Percentiles rank a stretch among this genome's conserved stretches.
Conservation (phyloP, 1,284 basidiomycete species). For the Ganoderma leucocontextum region DNA sequence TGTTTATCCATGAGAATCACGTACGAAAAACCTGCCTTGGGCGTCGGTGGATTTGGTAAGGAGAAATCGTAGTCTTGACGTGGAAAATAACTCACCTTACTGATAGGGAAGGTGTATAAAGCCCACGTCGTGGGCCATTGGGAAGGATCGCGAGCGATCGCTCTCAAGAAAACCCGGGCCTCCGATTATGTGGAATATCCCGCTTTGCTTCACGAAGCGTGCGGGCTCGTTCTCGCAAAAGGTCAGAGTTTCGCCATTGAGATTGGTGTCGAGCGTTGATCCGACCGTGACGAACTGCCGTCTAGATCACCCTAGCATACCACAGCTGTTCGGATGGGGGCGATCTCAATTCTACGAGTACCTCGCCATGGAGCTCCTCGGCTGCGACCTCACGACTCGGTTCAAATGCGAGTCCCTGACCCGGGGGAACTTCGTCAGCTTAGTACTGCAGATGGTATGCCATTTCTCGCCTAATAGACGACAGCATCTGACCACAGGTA, state of each 20-base stretch:
- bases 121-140: neutral
- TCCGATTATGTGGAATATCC: neutral
- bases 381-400: neutral
- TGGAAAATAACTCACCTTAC: neutral
- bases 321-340: neutral
- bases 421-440: neutral
- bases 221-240: neutral
- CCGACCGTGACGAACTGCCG: no score
- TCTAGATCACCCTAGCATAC: neutral
- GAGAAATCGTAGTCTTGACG: neutral
- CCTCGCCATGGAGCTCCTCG: neutral
- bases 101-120: neutral
- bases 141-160: neutral
- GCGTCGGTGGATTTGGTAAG: neutral
- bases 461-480: neutral
- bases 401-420: neutral
- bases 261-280: no score
- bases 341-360: constrained; percentile 1
- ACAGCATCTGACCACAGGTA: neutral
- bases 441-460: neutral
- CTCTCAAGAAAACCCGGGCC: neutral
- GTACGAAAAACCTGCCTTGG: neutral
- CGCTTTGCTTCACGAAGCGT: neutral
- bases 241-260: neutral
- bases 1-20: neutral